phyloP scores from a whole-genome alignment of 805 yeast genomes.

The Brettanomyces anomalus region DNA sequence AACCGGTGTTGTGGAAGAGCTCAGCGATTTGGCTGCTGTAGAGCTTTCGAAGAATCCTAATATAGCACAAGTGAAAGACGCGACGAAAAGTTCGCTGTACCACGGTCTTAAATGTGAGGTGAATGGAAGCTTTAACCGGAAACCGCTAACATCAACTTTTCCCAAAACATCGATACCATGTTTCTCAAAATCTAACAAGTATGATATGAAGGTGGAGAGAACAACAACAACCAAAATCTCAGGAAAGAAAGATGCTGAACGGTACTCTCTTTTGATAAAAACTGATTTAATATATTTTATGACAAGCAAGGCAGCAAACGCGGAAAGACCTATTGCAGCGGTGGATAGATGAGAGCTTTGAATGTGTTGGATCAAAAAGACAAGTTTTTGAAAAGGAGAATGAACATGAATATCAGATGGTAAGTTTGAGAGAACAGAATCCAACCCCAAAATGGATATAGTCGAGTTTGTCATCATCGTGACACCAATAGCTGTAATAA shows the following conservation, averaged over 20 bases:
- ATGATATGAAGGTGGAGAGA: slow-evolving; percentile 45
- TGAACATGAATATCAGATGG: slow-evolving; percentile 43
- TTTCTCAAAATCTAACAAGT: slow-evolving; percentile 34
- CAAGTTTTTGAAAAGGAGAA: slow-evolving; percentile 63
- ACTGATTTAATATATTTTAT: slow-evolving; percentile 34
- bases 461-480: slow-evolving; percentile 74
- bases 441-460: slow-evolving; percentile 65
- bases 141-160: slow-evolving; percentile 40
- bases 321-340: slow-evolving; percentile 44
- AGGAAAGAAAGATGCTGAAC: slow-evolving; percentile 59
- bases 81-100: slow-evolving; percentile 48
- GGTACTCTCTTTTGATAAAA: slow-evolving; percentile 23
- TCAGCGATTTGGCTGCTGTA: slow-evolving; percentile 83
- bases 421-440: slow-evolving; percentile 32
- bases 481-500: slow-evolving; percentile 76
- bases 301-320: slow-evolving; percentile 37
- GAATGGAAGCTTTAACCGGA: slow-evolving; percentile 53
- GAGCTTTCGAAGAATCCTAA: slow-evolving; percentile 91
- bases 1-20: slow-evolving; percentile 60
- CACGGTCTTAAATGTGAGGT: slow-evolving; percentile 33
- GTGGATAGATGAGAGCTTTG: slow-evolving; percentile 49
- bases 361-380: slow-evolving; percentile 44
- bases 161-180: slow-evolving; percentile 68
- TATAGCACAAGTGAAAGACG: slow-evolving; percentile 71
- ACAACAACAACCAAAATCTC: slow-evolving; percentile 77